phyloP scores from a whole-genome alignment of 1,139 yeast genomes.

The Tardiomyces digboiensis region DNA sequence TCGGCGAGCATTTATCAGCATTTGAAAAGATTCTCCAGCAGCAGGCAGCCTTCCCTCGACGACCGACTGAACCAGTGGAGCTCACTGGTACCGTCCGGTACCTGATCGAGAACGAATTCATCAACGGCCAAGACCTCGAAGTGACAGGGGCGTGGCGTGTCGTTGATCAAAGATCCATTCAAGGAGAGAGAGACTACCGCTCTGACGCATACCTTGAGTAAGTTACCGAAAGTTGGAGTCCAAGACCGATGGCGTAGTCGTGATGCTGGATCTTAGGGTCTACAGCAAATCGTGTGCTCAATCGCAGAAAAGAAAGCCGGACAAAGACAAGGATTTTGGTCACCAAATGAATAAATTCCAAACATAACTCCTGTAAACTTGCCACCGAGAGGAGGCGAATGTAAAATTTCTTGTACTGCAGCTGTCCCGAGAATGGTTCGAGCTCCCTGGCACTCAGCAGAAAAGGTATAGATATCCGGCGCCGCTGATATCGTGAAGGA shows the following conservation, averaged over 20 bases:
- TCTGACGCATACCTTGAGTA: neutral
- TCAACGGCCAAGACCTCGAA: slow-evolving; percentile 11
- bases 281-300: neutral
- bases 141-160: slow-evolving; percentile 11
- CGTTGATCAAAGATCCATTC: slow-evolving; percentile 1
- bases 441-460: too few species aligned
- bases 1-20: slow-evolving; percentile 16
- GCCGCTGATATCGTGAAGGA: too few species aligned
- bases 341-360: slow-evolving; percentile 1
- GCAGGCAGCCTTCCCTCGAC: slow-evolving; percentile 11
- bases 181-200: neutral
- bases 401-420: neutral
- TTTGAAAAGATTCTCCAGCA: slow-evolving; percentile 6
- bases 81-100: slow-evolving; percentile 9
- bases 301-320: neutral
- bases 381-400: neutral
- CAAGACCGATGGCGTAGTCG: too few species aligned
- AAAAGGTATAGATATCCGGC: too few species aligned
- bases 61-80: slow-evolving; percentile 10
- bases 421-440: too few species aligned
- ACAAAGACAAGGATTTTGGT: neutral
- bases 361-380: slow-evolving; percentile 1
- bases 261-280: too few species aligned
- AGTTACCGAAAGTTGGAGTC: too few species aligned
- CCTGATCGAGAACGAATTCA: slow-evolving; percentile 9